phyloP scores from a whole-genome alignment of 2,329 filamentous ascomycete species.

The Periconia sp. region DNA sequence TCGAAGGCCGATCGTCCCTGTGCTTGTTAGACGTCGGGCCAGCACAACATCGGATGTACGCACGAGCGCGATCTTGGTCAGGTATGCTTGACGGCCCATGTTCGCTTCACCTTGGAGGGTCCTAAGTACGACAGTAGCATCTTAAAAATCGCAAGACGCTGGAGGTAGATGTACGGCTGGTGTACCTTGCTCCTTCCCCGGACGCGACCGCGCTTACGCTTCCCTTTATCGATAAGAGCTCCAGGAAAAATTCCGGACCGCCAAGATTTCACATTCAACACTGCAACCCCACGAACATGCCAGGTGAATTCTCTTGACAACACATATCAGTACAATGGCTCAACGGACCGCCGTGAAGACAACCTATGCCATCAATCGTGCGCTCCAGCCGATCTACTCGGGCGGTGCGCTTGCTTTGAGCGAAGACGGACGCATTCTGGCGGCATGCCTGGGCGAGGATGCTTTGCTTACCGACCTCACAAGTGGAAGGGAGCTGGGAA shows the following conservation, averaged over 20 bases:
- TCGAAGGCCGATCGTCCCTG: constrained; percentile 52
- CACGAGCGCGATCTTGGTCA: constrained; percentile 47
- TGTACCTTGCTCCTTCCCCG: constrained; percentile 5
- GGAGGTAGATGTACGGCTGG: neutral
- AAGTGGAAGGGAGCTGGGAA: constrained; percentile 80
- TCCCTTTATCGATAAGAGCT: constrained; percentile 43
- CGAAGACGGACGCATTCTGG: constrained; percentile 79
- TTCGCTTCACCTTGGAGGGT: neutral
- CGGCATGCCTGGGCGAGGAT: constrained; percentile 91
- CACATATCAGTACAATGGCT: constrained; percentile 51
- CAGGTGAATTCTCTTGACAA: too few relatives aligned
- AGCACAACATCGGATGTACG: constrained; percentile 3
- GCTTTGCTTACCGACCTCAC: constrained; percentile 83
- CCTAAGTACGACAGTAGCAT: neutral
- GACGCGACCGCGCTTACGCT: constrained; percentile 18
- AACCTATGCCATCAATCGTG: constrained; percentile 83
- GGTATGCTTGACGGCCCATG: constrained; percentile 47
- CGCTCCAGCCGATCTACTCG: constrained; percentile 92
- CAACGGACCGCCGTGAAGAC: constrained; percentile 72
- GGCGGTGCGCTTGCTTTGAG: constrained; percentile 87
- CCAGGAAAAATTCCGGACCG: constrained; percentile 27
- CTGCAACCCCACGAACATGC: neutral
- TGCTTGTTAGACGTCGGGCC: constrained; percentile 19
- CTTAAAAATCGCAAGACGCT: neutral
- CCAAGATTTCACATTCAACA: constrained; percentile 26